These are phyloP conservation scores for Nicotiana undulata DNA, from an alignment of 257 asterid species.

Conservation along the genomic window DNA sequence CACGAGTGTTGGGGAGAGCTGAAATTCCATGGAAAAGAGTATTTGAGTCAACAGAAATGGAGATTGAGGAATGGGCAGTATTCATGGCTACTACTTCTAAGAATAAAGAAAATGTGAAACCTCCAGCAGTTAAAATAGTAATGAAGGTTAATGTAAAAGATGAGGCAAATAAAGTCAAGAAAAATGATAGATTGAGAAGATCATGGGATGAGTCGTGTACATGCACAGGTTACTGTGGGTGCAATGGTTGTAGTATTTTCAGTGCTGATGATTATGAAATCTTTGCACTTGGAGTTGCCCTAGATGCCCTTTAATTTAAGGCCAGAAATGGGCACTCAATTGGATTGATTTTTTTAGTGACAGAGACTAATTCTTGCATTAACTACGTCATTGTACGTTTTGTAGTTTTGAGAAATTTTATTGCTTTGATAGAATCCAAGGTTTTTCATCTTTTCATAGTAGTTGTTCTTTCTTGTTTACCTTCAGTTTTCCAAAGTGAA, in stretches of 20 bases:
- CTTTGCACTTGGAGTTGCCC: no score
- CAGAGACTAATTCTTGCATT: neutral
- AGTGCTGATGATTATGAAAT: constrained; percentile 17
- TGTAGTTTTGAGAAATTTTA: neutral
- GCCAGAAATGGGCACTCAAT: no score
- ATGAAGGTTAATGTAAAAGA: constrained; percentile 25
- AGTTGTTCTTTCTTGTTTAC: no score
- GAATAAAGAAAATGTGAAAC: constrained; percentile 27
- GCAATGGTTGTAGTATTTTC: neutral
- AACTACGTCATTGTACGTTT: no score
- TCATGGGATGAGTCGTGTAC: neutral
- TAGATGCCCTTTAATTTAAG: no score
- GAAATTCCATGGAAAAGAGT: constrained; percentile 44
- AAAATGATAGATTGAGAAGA: neutral
- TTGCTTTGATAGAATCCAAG: neutral
- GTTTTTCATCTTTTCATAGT: no score
- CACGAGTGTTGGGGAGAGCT: constrained; percentile 45
- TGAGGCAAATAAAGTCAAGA: neutral
- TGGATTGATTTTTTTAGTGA: neutral
- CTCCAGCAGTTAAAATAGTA: constrained; percentile 36
- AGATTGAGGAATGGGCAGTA: constrained; percentile 39
- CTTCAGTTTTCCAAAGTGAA: no score
- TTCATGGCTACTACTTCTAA: constrained; percentile 21
- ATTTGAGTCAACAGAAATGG: constrained; percentile 23
- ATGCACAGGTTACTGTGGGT: constrained; percentile 1